phyloP scores from a whole-genome alignment of 148 eudicot species.

The Rhododendron williamsianum region DNA sequence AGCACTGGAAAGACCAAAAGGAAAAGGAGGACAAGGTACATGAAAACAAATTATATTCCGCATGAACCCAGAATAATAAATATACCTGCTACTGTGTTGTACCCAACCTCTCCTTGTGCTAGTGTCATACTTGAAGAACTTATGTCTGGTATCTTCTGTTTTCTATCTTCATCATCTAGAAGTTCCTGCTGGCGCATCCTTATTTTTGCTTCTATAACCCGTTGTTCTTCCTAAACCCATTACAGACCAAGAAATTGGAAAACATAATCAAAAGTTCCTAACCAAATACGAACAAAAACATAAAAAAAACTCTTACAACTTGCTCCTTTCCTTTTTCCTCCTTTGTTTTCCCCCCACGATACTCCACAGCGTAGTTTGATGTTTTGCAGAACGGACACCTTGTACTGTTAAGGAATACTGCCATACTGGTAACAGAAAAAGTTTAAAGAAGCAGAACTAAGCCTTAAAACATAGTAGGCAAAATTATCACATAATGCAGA shows the following conservation, averaged over 20 bases:
- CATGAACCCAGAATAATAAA: neutral
- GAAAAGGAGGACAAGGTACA: neutral
- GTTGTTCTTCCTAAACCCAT: slow-evolving; percentile 73
- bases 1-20: neutral
- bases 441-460: neutral
- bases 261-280: neutral
- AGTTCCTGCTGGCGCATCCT: slow-evolving; percentile 89
- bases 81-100: slow-evolving; percentile 51
- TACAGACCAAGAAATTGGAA: neutral
- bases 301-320: slow-evolving; percentile 53
- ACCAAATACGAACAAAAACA: neutral
- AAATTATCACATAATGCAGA: neutral
- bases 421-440: neutral
- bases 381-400: slow-evolving; percentile 98
- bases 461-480: neutral
- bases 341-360: slow-evolving; percentile 85
- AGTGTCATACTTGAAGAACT: slow-evolving; percentile 40
- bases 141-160: slow-evolving; percentile 40
- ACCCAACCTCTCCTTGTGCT: slow-evolving; percentile 39
- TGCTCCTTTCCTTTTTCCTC: slow-evolving; percentile 92
- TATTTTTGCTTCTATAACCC: slow-evolving; percentile 98
- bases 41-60: neutral
- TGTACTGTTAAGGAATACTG: slow-evolving; percentile 48
- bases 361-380: slow-evolving; percentile 93
- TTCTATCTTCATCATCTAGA: slow-evolving; percentile 74